phyloP scores from a whole-genome alignment of 305 asterid species.

The Petunia hybrid region DNA sequence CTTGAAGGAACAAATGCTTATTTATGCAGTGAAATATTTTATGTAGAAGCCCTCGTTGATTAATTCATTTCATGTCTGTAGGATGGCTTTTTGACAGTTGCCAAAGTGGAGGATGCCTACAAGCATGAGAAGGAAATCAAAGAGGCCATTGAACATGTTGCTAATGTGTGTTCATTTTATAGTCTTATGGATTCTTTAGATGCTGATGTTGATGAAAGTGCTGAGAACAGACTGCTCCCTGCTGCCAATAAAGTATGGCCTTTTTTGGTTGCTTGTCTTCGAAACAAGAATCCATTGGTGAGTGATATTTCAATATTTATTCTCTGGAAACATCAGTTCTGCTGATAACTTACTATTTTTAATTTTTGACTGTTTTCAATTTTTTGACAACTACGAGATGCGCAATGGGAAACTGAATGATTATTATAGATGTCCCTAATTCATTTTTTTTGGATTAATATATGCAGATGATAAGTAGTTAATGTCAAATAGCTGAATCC shows the following conservation, averaged over 20 bases:
- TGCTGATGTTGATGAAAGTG: slow-evolving; percentile 76
- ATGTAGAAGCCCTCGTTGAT: not conserved
- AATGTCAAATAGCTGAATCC: not conserved
- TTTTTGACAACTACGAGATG: slow-evolving; percentile 12
- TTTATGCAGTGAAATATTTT: not conserved
- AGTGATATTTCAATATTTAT: slow-evolving; percentile 39
- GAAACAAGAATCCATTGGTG: slow-evolving; percentile 81
- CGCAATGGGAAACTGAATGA: not conserved
- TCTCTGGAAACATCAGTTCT: slow-evolving; percentile 24
- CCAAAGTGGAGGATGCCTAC: slow-evolving; percentile 89
- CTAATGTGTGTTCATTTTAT: slow-evolving; percentile 56
- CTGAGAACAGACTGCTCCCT: slow-evolving; percentile 88
- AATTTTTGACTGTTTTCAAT: not conserved
- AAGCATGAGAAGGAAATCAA: slow-evolving; percentile 74
- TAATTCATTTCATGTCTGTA: slow-evolving; percentile 40
- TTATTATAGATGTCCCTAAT: not conserved
- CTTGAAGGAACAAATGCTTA: slow-evolving; percentile 5
- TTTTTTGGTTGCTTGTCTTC: slow-evolving; percentile 78
- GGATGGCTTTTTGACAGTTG: slow-evolving; percentile 75
- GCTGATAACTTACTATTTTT: not conserved
- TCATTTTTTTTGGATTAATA: not conserved
- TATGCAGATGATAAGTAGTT: slow-evolving; percentile 1
- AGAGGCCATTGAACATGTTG: slow-evolving; percentile 64
- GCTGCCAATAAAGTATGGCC: slow-evolving; percentile 98
- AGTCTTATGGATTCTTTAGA: slow-evolving; percentile 71